Percentiles rank a stretch among this genome's conserved stretches.
Evolutionary conservation across 2,329 filamentous ascomycete genomes (phyloP).

Genomic region (Rutstroemia sp.): DNA sequence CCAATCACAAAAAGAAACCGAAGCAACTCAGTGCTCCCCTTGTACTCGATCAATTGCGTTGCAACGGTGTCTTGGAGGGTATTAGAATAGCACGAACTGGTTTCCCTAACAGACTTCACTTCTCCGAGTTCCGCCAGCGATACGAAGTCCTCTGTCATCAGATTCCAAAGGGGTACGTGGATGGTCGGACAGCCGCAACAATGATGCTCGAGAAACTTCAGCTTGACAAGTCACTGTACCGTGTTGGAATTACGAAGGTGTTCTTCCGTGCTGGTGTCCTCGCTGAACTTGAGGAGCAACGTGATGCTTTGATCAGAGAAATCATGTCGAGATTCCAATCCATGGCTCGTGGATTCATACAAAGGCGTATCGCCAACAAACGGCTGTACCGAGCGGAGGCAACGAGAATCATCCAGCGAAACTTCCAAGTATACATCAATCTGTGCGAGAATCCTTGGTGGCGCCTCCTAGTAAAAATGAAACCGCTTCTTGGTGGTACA

Average conservation of each 20-base stretch:
- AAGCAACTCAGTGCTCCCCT: constrained; percentile 87
- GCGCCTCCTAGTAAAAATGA: constrained; percentile 91
- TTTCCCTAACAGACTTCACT: constrained; percentile 88
- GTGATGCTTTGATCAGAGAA: constrained; percentile 84
- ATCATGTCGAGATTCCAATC: constrained; percentile 95
- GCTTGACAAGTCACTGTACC: constrained; percentile 78
- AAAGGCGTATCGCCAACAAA: constrained; percentile 84
- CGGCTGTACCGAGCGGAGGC: constrained; percentile 90
- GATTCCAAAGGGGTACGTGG: constrained; percentile 84
- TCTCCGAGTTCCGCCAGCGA: constrained; percentile 87
- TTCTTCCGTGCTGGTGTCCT: constrained; percentile 96
- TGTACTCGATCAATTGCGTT: constrained; percentile 95
- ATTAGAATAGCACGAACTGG: constrained; percentile 95
- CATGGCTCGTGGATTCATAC: constrained; percentile 80
- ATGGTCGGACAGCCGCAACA: constrained; percentile 77
- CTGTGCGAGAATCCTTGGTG: constrained; percentile 95
- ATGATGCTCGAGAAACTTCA: constrained; percentile 86
- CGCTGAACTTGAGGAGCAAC: constrained; percentile 92
- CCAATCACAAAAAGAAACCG: constrained; percentile 94
- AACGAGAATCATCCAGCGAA: constrained; percentile 87
- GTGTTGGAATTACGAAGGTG: constrained; percentile 92
- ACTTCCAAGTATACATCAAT: constrained; percentile 86
- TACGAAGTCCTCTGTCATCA: constrained; percentile 89
- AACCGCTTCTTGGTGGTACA: constrained; percentile 85
- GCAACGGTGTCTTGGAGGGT: constrained; percentile 98